Conservation (phyloP, 176 grass and related monocot genomes). For the Zea luxurians region DNA sequence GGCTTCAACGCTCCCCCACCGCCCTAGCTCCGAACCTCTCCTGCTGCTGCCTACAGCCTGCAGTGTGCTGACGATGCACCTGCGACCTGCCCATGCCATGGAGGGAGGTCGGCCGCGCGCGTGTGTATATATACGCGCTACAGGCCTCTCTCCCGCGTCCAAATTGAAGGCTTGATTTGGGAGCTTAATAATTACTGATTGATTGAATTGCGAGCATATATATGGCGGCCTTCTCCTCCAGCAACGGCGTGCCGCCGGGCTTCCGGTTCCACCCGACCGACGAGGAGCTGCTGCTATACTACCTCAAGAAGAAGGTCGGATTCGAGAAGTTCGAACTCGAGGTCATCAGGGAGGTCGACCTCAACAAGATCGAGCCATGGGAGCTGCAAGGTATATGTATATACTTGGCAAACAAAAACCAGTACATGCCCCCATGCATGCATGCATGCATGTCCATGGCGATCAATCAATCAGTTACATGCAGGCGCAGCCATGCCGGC, state of each 20-base stretch:
- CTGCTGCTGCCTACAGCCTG: constrained; percentile 10
- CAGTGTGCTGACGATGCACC: constrained; percentile 28
- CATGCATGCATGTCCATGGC: background rate
- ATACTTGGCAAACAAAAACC: too few relatives aligned
- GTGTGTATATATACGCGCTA: constrained; percentile 40
- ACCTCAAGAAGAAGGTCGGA: constrained; percentile 89
- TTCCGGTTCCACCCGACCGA: constrained; percentile 98
- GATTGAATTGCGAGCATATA: background rate
- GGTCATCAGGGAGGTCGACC: constrained; percentile 92
- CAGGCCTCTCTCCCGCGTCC: constrained; percentile 48
- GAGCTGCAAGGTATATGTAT: constrained; percentile 68
- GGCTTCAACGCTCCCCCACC: constrained; percentile 68
- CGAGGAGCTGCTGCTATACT: constrained; percentile 95
- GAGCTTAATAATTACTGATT: background rate
- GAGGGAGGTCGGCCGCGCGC: background rate
- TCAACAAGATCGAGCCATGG: constrained; percentile 99
- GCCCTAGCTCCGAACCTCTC: background rate
- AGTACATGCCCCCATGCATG: background rate
- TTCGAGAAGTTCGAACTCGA: constrained; percentile 97
- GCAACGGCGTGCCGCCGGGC: constrained; percentile 91
- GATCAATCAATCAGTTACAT: background rate
- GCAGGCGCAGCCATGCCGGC: too few relatives aligned
- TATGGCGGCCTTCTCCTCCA: constrained; percentile 67
- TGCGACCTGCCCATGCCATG: constrained; percentile 17
- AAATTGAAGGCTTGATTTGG: constrained; percentile 30